Evolutionary conservation across 441 rosid species (phyloP), one percentile per base, ranked within the genome.

Genomic region (Adansonia grandidieri): DNA sequence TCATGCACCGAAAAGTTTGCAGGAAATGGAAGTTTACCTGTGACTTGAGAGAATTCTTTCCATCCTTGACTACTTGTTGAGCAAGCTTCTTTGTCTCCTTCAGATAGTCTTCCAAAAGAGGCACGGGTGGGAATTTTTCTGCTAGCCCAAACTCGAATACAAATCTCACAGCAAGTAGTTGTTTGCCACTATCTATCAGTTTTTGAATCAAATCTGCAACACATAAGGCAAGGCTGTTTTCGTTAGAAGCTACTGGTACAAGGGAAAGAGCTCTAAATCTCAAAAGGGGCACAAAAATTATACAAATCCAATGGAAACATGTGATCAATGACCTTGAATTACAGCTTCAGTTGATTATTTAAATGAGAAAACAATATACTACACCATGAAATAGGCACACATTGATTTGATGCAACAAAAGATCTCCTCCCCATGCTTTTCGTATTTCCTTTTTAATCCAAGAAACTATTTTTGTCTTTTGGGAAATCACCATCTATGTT

Each of bases 111-210:
- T 83, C 84, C 89, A 95, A 80, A 13, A 92, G 81, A 9, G 80
- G 76, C 73, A 86, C 88, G 13, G 92, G 94, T 72, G 87, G 82
- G 76, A 87, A 92, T 74, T 86, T 85, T 78, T 80, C 85, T 22
- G 84, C 79, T 83, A 94, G 78, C 84, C 87, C 87, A 85, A 89
- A 84, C 85, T 91, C 93, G 65, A 86, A 85, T 71, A 88, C 78
- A 72, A 89, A 88, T 78, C 78, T 88, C 79, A 89, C 84, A 60
- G 95, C 93, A 75, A 83, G 75, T 60, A 86, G 82, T 19, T 83
- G 84, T 68, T 88, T 89, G 42, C 84, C 89, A 70, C 60, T 80
- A 22, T 79, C 84, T 67, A 89, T 79, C 28, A 94, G 90, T 81
- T 87, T 88, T 61, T 86, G 82, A 77, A 91, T 65, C 7, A 91